Evolutionary conservation across 768 basidiomycete species (phyloP), one percentile per base, ranked within the genome.

Genomic region (Hemileccinum rubropunctum): DNA sequence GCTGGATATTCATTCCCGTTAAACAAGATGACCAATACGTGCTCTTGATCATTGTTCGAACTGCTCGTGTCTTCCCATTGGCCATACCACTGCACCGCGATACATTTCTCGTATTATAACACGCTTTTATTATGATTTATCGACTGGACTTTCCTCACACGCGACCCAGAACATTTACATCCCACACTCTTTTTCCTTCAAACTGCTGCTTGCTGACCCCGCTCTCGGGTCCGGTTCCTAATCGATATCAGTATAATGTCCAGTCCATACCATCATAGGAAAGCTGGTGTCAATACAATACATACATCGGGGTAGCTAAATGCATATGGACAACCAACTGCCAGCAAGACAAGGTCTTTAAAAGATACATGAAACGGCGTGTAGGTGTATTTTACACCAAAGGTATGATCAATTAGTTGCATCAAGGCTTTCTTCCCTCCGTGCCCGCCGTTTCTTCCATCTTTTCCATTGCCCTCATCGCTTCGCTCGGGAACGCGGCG

Each of bases 1-100:
- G 91, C 84, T 1, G 88, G 88, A 36, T 81, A 88, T 61, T 71
- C 71, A 0, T 88, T 87, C 70, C 94, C 94, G 15, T 72, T 82
- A 35, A 95, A 93, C 64, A 74, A 35, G 42, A 23, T 64, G 63
- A 52, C 54, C 45, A 58, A 46, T 34, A 53, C 58, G 15, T 60
- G 58, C 51, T 14, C 57, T 49, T 68, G 46, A 60, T 48, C 34
- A 18, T 35, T 46, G 28, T 49, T 52, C 43, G 34, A 18, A 48
- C 34, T 47, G 27, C 44, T 52, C 43, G 43, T 34, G 30, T 51
- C 52, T 45, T 34, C n/a, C 42, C 27, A 47, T 27, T 28, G 50
- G 50, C 53, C 23, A 52, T 50, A 61, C 59, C 56, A 57, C 37
- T 36, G 43, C 52, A 53, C 50, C 9, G 48, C 35, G 47, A 62